Percentiles rank a stretch among this genome's conserved stretches.
These are phyloP conservation scores for Arctium lappa DNA, from an alignment of 129 eudicot genomes.

Conservation along the genomic window DNA sequence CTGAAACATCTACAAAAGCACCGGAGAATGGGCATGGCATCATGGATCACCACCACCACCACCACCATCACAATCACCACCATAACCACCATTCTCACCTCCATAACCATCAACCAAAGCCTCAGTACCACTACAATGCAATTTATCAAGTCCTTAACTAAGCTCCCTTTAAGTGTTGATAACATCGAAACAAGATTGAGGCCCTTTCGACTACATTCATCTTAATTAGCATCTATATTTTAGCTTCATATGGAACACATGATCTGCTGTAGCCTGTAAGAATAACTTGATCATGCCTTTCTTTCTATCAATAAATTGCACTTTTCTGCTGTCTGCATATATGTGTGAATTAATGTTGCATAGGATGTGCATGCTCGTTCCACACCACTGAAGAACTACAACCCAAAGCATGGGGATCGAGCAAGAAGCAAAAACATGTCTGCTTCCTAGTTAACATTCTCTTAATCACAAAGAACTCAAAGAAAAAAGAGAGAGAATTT, in stretches of 20 bases:
- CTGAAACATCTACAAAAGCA: conserved; percentile 37
- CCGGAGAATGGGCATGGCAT: conserved; percentile 36
- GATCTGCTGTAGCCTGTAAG: conserved; percentile 5
- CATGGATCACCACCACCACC: conserved; percentile 35
- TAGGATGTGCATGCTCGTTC: not conserved
- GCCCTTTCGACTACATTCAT: conserved; percentile 7
- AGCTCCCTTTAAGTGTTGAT: conserved; percentile 17
- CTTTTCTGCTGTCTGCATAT: conserved; percentile 5
- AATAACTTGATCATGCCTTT: conserved; percentile 16
- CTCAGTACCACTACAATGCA: conserved; percentile 37
- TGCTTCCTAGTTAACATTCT: no score
- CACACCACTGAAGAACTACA: not conserved
- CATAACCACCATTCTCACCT: conserved; percentile 38
- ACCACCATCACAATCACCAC: conserved; percentile 29
- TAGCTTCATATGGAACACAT: conserved; percentile 13
- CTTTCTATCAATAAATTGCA: conserved; percentile 21
- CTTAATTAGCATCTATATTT: conserved; percentile 15
- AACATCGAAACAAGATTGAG: not conserved
- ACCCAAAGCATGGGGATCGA: not conserved
- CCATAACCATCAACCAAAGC: conserved; percentile 33
- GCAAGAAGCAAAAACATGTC: no score
- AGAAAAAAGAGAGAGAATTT: not conserved
- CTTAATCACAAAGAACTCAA: not conserved
- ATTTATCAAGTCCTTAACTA: conserved; percentile 33
- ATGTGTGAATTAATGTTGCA: not conserved